Evolutionary conservation across 78 protist species (phyloP).

Genomic region (Dictyostelium citrinum): DNA sequence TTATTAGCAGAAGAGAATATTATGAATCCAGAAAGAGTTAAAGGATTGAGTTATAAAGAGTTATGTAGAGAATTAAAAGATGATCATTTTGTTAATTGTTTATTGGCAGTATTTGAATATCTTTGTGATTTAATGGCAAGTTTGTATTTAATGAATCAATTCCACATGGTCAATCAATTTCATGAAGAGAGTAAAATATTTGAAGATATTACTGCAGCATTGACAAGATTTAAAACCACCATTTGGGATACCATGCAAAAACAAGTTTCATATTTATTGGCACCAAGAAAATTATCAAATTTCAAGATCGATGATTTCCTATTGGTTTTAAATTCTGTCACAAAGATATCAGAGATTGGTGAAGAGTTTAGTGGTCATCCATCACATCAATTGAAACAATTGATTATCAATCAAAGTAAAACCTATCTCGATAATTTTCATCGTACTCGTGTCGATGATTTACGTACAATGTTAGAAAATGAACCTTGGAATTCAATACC

Average conservation of each 20-base stretch:
- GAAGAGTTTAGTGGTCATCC: slow-evolving; percentile 69
- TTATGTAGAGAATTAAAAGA: slow-evolving; percentile 20
- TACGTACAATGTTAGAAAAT: slow-evolving; percentile 63
- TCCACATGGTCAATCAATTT: slow-evolving; percentile 43
- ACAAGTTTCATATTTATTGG: slow-evolving; percentile 26
- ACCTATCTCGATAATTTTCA: slow-evolving; percentile 67
- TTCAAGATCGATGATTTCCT: slow-evolving; percentile 72
- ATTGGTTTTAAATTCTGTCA: slow-evolving; percentile 56
- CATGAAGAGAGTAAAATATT: slow-evolving; percentile 58
- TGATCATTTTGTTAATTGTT: slow-evolving; percentile 67
- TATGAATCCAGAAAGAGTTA: slow-evolving; percentile 52
- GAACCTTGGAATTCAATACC: slow-evolving; percentile 74
- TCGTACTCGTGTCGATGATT: slow-evolving; percentile 55
- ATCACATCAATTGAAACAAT: slow-evolving; percentile 53
- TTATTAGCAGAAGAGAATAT: slow-evolving; percentile 30
- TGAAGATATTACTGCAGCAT: slow-evolving; percentile 43
- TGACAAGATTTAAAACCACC: slow-evolving; percentile 60
- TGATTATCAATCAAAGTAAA: slow-evolving; percentile 48
- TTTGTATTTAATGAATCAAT: slow-evolving; percentile 69
- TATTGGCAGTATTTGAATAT: slow-evolving; percentile 61
- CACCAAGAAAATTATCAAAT: slow-evolving; percentile 39
- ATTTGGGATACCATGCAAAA: slow-evolving; percentile 76
- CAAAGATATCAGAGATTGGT: slow-evolving; percentile 66
- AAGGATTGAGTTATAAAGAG: slow-evolving; percentile 35
- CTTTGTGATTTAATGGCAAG: slow-evolving; percentile 70